Conservation (phyloP, 2,329 filamentous ascomycete genomes). For the Aspergillus udagawae region DNA sequence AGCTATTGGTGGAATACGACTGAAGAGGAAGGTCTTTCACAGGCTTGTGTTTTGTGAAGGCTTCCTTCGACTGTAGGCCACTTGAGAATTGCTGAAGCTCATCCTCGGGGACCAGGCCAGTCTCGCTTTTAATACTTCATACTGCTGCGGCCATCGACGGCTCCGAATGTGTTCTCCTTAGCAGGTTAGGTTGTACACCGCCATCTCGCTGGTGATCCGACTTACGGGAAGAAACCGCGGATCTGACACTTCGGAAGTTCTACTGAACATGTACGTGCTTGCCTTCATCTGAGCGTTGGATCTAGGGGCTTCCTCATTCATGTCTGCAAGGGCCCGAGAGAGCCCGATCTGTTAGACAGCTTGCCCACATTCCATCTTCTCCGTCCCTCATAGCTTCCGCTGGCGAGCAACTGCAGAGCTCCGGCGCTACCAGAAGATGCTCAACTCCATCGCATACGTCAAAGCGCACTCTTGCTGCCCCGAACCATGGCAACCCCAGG, state of each 20-base stretch:
- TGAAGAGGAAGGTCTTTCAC: background rate
- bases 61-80: background rate
- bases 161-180: background rate
- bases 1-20: background rate
- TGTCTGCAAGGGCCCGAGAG: constrained; percentile 22
- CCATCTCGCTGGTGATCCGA: constrained; percentile 12
- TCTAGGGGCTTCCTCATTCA: constrained; percentile 7
- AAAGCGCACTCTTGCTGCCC: background rate
- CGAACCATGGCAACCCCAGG: background rate
- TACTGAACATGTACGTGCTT: constrained; percentile 6
- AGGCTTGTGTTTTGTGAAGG: background rate
- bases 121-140: background rate
- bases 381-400: background rate
- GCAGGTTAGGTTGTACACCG: constrained; percentile 14
- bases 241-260: constrained; percentile 9
- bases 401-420: background rate
- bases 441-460: constrained; percentile 1
- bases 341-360: constrained; percentile 13
- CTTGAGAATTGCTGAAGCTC: background rate
- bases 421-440: background rate
- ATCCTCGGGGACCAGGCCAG: background rate
- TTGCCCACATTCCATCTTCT: constrained; percentile 7
- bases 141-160: background rate
- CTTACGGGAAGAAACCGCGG: constrained; percentile 15
- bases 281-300: constrained; percentile 1